These are phyloP conservation scores for Rauvolfia tetraphylla DNA, from an alignment of 257 asterid species.

Conservation along the genomic window DNA sequence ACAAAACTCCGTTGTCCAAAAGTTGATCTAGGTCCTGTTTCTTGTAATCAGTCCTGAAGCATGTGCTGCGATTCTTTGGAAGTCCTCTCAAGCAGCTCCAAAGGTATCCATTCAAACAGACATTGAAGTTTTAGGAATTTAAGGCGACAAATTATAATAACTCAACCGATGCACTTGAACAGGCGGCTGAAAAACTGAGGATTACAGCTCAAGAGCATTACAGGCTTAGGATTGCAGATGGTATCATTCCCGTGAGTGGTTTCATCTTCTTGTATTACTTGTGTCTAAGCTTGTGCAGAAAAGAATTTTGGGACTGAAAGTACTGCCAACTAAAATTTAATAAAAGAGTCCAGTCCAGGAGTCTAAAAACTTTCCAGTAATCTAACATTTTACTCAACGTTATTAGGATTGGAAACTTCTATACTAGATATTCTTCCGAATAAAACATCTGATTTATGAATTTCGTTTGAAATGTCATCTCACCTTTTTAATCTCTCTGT, in stretches of 20 bases:
- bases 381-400: background rate
- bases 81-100: constrained; percentile 48
- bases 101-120: constrained; percentile 26
- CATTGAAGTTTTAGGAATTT: background rate
- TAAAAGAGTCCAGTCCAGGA: background rate
- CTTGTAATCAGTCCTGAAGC: constrained; percentile 44
- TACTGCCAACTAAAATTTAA: background rate
- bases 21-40: background rate
- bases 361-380: background rate
- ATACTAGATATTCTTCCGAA: background rate
- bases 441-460: background rate
- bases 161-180: constrained; percentile 3
- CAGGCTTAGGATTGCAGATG: constrained; percentile 45
- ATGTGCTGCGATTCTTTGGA: constrained; percentile 58
- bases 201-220: constrained; percentile 52
- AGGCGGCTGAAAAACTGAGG: constrained; percentile 59
- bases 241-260: constrained; percentile 47
- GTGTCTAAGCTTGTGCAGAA: background rate
- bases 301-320: background rate
- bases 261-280: constrained; percentile 4
- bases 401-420: background rate
- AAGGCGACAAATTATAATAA: background rate
- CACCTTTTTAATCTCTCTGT: background rate
- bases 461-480: background rate
- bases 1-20: background rate